Conservation (phyloP, 2,329 filamentous ascomycete genomes). For the Claviceps fusiformis region DNA sequence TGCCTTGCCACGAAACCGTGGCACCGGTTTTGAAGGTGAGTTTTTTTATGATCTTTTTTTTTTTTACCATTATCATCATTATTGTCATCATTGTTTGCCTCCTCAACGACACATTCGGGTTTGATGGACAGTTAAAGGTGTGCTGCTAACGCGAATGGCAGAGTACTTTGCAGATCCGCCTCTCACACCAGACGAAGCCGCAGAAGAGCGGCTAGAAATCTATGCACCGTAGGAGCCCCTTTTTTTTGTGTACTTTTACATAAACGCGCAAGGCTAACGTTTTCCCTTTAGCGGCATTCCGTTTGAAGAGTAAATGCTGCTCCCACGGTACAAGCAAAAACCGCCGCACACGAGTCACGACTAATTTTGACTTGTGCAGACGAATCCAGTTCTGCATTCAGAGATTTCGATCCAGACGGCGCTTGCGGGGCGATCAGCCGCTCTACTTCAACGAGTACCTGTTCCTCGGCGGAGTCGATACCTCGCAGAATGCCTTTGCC, state of each 20-base stretch:
- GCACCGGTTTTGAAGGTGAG: slow-evolving; percentile 62
- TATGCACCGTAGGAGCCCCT: slow-evolving; percentile 49
- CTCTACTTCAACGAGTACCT: slow-evolving; percentile 69
- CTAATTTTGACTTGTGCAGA: slow-evolving; percentile 22
- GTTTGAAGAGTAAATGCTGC: slow-evolving; percentile 38
- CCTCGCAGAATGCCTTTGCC: slow-evolving; percentile 40
- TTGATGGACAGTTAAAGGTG: too few relatives aligned
- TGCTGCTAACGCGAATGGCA: slow-evolving; percentile 10
- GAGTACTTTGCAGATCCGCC: slow-evolving; percentile 72
- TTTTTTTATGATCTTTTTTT: neutral
- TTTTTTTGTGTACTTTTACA: neutral
- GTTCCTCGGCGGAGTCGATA: slow-evolving; percentile 66
- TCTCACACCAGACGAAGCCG: slow-evolving; percentile 54
- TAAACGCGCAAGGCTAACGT: neutral
- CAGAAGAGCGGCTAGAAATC: slow-evolving; percentile 47
- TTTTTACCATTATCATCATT: neutral
- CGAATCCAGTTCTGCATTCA: slow-evolving; percentile 79
- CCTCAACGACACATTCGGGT: too few relatives aligned
- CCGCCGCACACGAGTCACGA: too few relatives aligned
- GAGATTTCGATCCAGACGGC: slow-evolving; percentile 64
- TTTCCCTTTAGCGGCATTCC: slow-evolving; percentile 16
- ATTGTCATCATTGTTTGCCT: too few relatives aligned
- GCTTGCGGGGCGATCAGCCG: slow-evolving; percentile 48
- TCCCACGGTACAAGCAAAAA: neutral
- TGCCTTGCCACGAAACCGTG: slow-evolving; percentile 28